phyloP scores from a whole-genome alignment of 768 basidiomycete species.

The Naganishia onofrii region DNA sequence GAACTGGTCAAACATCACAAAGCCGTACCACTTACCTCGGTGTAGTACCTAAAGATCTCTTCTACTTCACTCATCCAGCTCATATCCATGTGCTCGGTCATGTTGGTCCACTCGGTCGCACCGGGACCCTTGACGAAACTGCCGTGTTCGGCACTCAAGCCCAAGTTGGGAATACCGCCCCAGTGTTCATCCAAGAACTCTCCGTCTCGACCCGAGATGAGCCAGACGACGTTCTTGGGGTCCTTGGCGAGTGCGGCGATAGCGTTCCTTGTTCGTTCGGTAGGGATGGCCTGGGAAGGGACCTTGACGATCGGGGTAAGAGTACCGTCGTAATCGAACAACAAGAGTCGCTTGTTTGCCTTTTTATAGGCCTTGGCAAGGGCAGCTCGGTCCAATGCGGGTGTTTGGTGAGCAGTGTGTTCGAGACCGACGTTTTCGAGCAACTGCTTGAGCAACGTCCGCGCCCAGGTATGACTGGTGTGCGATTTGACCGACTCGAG shows the following conservation, averaged over 20 bases:
- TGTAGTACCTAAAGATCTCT: constrained; percentile 94
- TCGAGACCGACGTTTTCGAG: constrained; percentile 74
- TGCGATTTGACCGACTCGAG: constrained; percentile 85
- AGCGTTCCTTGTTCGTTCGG: constrained; percentile 68
- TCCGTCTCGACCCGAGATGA: constrained; percentile 93
- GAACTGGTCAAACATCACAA: not conserved
- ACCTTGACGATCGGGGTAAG: constrained; percentile 94
- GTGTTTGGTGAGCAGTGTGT: constrained; percentile 77
- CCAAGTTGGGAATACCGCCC: constrained; percentile 74
- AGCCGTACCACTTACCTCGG: constrained; percentile 61
- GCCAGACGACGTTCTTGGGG: constrained; percentile 87
- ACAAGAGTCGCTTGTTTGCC: constrained; percentile 78
- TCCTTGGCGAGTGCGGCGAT: constrained; percentile 71
- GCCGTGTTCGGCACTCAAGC: constrained; percentile 94
- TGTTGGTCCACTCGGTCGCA: constrained; percentile 70
- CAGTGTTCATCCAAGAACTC: constrained; percentile 88
- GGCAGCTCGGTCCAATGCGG: constrained; percentile 67
- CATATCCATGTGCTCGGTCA: constrained; percentile 93
- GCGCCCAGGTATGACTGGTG: constrained; percentile 93
- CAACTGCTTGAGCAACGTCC: constrained; percentile 81
- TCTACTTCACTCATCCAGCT: constrained; percentile 93
- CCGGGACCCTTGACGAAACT: constrained; percentile 80
- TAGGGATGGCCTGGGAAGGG: constrained; percentile 81
- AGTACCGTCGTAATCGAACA: constrained; percentile 97
- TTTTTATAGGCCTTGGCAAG: constrained; percentile 63